Evolutionary conservation across 371 early-diverging fungal species (phyloP).

Genomic region (Mortierella sp.): DNA sequence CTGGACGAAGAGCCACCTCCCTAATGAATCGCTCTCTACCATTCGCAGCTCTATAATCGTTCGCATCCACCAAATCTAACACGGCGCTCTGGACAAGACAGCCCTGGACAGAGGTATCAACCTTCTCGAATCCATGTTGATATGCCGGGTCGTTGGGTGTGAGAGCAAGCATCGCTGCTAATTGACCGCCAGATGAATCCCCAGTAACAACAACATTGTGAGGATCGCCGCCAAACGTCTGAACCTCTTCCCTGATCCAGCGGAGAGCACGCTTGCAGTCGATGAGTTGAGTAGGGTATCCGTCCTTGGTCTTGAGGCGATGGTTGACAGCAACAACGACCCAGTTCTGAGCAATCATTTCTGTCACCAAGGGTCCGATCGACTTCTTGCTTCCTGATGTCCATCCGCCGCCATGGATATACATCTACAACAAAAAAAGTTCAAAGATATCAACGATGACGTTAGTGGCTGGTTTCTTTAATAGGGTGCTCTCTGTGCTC

Average conservation of each 20-base stretch:
- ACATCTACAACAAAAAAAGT: conserved; percentile 57
- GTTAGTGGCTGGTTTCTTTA: not conserved
- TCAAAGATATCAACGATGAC: not conserved
- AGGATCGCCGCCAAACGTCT: conserved; percentile 79
- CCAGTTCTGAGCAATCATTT: conserved; percentile 64
- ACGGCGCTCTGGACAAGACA: conserved; percentile 64
- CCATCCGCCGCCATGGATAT: conserved; percentile 77
- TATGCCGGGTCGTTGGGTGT: conserved; percentile 73
- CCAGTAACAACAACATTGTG: conserved; percentile 76
- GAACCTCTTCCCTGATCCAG: conserved; percentile 75
- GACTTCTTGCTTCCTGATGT: conserved; percentile 62
- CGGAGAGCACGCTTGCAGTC: conserved; percentile 83
- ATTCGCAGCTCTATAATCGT: conserved; percentile 26
- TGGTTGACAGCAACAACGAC: conserved; percentile 78
- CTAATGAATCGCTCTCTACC: conserved; percentile 57
- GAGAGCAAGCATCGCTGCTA: conserved; percentile 75
- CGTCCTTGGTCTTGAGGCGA: conserved; percentile 68
- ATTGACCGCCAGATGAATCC: conserved; percentile 79
- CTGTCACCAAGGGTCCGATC: conserved; percentile 60
- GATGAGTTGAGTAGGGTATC: conserved; percentile 74
- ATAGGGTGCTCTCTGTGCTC: not conserved
- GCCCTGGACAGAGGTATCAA: conserved; percentile 76
- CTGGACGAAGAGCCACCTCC: conserved; percentile 53
- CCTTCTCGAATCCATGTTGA: conserved; percentile 80
- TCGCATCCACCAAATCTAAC: conserved; percentile 59